These are phyloP conservation scores for Malus hybrid DNA, from an alignment of 331 rosid species.

Conservation along the genomic window DNA sequence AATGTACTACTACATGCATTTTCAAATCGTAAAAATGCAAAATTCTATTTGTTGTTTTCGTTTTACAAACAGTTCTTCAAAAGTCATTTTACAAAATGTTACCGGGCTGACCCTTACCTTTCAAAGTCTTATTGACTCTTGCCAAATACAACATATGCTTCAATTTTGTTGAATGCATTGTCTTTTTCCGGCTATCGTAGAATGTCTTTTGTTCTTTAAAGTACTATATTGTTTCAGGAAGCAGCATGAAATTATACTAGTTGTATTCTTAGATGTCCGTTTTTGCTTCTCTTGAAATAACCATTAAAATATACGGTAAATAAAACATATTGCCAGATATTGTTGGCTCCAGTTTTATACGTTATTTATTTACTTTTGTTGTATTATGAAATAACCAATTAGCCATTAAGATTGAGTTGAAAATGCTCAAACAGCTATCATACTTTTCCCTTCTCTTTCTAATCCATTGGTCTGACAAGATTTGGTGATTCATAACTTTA, in stretches of 20 bases:
- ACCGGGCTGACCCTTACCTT: neutral
- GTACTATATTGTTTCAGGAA: neutral
- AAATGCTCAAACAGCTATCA: too few species aligned
- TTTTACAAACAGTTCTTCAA: too few species aligned
- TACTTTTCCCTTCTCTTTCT: too few species aligned
- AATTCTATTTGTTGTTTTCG: too few species aligned
- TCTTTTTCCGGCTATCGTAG: neutral
- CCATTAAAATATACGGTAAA: neutral
- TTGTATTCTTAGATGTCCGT: neutral
- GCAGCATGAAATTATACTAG: neutral
- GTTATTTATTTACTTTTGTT: too few species aligned
- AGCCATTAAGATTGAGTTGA: too few species aligned
- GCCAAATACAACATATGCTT: neutral
- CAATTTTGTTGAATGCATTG: neutral
- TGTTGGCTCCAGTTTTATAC: neutral
- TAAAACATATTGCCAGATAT: neutral
- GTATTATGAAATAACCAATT: neutral
- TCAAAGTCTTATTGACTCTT: neutral
- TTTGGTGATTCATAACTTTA: too few species aligned
- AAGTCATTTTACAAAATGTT: too few species aligned
- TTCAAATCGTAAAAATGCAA: too few species aligned
- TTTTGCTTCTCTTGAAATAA: neutral
- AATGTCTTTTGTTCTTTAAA: neutral
- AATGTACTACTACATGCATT: too few species aligned
- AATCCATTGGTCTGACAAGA: neutral